Base-by-base conservation (phyloP, 257 asterid genomes). In the Eustoma russellianum region DNA sequence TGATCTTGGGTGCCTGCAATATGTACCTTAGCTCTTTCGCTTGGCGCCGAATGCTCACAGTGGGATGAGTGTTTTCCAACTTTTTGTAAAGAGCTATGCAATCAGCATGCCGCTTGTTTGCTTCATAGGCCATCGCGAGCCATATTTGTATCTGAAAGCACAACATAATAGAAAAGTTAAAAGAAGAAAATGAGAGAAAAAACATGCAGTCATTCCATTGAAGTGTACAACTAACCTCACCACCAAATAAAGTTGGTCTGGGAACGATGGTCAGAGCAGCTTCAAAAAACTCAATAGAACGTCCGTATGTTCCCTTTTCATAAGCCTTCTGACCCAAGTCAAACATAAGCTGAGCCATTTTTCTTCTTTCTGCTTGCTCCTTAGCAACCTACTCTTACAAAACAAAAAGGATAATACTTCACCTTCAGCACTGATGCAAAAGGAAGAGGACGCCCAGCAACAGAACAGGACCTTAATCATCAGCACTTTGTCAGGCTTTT, bases 121-220 rank as follows among this genome's bases (percentile, higher is more conserved):
- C 98, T 70, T 91, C 98, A 41, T 91, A 91, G 30, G 98, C 98
- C 98, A 91, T 91, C 5, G 98, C 98, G 54, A 91, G 83, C 98
- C 98, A 91, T 80, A 91, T 91, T 68, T 91, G 98, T 77, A 91
- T 91, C 95, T 91, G 83, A 53, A 50, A 44, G 46, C 7, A 50
- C 59, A 34, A 8, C 16, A 9, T 47, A 52, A 17, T 30, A 7
- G 2, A 7, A 12, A 13, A 28, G 2, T 17, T 13, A 7, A 1
- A 30, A 24, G 44, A 4, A 24, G 15, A 50, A n/a, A 56, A 28
- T 34, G 13, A 15, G 14, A 43, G 17, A 33, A 2, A 35, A 15
- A 1, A 13, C 7, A 24, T 9, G 8, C n/a, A n/a, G 18, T 11
- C 49, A 13, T 3, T 17, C 38, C 13, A 48, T 13, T 19, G 2